Base-by-base conservation (phyloP, 2,329 filamentous ascomycete species). In the Colletotrichum sp. region DNA sequence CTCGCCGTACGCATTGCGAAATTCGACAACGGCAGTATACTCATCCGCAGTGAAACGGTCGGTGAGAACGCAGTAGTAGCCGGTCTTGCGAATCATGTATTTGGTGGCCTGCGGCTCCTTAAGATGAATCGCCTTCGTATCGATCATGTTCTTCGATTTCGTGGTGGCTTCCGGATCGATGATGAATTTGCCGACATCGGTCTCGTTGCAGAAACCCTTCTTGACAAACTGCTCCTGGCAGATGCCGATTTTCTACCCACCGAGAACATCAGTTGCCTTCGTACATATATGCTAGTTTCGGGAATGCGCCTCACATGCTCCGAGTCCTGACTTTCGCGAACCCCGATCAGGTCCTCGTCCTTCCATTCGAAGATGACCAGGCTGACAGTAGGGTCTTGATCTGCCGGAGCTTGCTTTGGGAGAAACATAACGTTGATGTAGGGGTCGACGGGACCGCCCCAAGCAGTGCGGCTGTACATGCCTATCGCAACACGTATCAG, bases 1-100 rank as follows among this genome's bases (percentile, higher is more conserved):
- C 88, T 99, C 96, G 83, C 97, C 97, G 83, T 98, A 99, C 4
- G 97, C 95, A 85, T 99, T 99, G 77, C 96, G 93, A 85, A 99
- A 99, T 81, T 97, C 96, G 59, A 97, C 93, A 16, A 97, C 91
- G 9, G 94, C 96, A 63, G 89, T 91, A 83, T 98, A 99, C 61
- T 95, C 89, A 25, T 90, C 88, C 1, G 90, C 88, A 30, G 90
- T 92, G 83, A 92, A 96, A 27, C 90, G 90, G 78, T 92, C 93
- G 2, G 95, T 97, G 69, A 95, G 92, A 75, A 99, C 93, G 82
- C 97, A 99, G 85, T 98, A 99, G 86, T 98, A 99, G 32, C 97
- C 97, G 0, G 97, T 99, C 85, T 95, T 95, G 82, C 93, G 93
- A 80, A 98, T 93, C 8, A 92, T 89, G 83, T 99, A 99, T 78